Base-by-base conservation (phyloP, 2,329 filamentous ascomycete species). In the Coniella vitis region DNA sequence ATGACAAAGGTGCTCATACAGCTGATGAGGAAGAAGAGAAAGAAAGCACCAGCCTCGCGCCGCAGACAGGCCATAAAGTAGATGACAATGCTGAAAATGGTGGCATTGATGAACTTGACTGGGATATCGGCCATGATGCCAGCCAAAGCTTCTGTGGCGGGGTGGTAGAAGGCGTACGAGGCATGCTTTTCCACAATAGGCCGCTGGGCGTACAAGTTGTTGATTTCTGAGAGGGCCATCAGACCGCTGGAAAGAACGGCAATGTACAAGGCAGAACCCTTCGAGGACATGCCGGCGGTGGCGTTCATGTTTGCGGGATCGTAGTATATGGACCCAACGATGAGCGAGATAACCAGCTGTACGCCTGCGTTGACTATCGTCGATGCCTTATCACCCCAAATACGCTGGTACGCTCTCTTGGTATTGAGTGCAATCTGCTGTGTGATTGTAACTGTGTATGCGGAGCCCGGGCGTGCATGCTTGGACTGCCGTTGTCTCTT, bases 11-110 rank as follows among this genome's bases (percentile, higher is more conserved):
- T 87, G 1, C 77, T 73, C 14, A 81, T 65, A 61, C 86, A 87
- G 0, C 78, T 82, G 56, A 90, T 74, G 16, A 93, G 68, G 54
- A 86, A 75, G 69, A 84, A 93, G 54, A 88, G 73, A 67, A 93
- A 93, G 70, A 90, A 93, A 1, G 79, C 69, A 1, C 75, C 79
- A 0, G 86, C 70, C 44, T 79, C 76, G 22, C 84, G 74, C 1
- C 71, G 63, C 2, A 81, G 64, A 1, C 69, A 70, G 1, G 73
- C 61, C 57, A 83, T 60, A 56, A 82, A 83, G 61, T 83, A 83
- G 3, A 82, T 60, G 13, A 77, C 68, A 3, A 80, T 49, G 55
- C 82, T 78, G 66, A 81, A 83, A 4, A 65, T 56, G 1, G 68
- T 60, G 0, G 73, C 69, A 0, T 69, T 70, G 4, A 68, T 49